A percentile compares a stretch with the other conserved stretches of the same genome.
Conservation (phyloP, 352 stramenopile genomes). For the Lagenidium sp. region DNA sequence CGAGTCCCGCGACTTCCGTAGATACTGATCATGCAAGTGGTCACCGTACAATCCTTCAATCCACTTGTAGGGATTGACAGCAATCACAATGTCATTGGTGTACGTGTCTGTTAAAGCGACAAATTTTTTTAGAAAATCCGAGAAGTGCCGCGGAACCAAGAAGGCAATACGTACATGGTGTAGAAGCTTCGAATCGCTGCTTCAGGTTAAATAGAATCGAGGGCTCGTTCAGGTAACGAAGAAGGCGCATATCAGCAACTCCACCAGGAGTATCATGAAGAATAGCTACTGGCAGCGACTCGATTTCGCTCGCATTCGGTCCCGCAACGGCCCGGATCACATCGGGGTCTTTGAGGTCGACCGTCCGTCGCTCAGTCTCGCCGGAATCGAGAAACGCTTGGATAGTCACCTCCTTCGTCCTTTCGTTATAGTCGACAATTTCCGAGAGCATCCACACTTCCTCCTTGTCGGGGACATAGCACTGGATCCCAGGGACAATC, state of each 20-base stretch:
- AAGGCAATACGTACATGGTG: constrained; percentile 67
- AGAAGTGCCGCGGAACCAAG: neutral
- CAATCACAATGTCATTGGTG: constrained; percentile 97
- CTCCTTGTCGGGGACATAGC: constrained; percentile 84
- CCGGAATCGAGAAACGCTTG: constrained; percentile 55
- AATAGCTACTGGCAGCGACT: constrained; percentile 79
- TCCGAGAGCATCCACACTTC: constrained; percentile 81
- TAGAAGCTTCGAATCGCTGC: constrained; percentile 79
- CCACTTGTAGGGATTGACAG: constrained; percentile 97
- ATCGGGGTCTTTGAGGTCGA: constrained; percentile 79
- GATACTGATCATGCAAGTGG: constrained; percentile 75
- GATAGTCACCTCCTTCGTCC: constrained; percentile 73
- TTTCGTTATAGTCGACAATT: constrained; percentile 78
- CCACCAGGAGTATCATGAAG: constrained; percentile 64
- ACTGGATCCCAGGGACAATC: constrained; percentile 83
- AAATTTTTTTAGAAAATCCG: neutral
- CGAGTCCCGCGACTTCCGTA: constrained; percentile 56
- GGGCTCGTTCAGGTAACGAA: constrained; percentile 89
- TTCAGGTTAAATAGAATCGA: constrained; percentile 93
- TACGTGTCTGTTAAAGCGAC: constrained; percentile 79
- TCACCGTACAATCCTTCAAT: constrained; percentile 89
- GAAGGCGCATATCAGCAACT: constrained; percentile 81
- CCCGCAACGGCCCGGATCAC: constrained; percentile 76
- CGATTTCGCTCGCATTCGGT: constrained; percentile 64
- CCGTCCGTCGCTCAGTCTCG: constrained; percentile 53